Evolutionary conservation across 257 asterid genomes (phyloP).

Genomic region (Fraxinus pennsylvanica): DNA sequence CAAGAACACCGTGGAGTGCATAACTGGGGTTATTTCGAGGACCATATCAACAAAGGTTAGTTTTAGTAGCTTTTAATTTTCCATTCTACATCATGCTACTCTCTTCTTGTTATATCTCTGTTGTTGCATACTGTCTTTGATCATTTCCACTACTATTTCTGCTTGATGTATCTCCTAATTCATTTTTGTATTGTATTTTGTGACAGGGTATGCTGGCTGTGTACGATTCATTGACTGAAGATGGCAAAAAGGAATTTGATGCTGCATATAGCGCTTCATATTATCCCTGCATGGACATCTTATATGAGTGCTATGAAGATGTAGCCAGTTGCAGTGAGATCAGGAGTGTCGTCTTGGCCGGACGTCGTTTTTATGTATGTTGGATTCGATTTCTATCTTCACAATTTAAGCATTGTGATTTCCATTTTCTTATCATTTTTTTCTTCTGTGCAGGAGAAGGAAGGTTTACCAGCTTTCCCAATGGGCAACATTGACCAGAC

Average conservation of each 20-base stretch:
- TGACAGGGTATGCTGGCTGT: conserved; percentile 92
- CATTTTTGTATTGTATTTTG: conserved; percentile 6
- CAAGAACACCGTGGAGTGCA: conserved; percentile 90
- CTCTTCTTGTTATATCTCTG: neutral
- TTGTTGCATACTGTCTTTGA: conserved; percentile 4
- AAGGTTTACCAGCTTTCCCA: conserved; percentile 89
- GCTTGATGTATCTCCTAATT: neutral
- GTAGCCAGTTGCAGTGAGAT: conserved; percentile 94
- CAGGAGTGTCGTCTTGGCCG: conserved; percentile 93
- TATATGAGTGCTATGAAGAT: conserved; percentile 95
- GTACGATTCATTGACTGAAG: conserved; percentile 69
- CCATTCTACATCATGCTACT: neutral
- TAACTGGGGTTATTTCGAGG: conserved; percentile 79
- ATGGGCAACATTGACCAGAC: conserved; percentile 96
- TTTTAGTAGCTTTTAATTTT: neutral
- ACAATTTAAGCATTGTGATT: neutral
- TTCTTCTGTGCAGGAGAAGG: conserved; percentile 62
- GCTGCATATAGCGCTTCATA: conserved; percentile 84
- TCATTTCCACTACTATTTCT: conserved; percentile 16
- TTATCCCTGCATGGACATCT: conserved; percentile 97
- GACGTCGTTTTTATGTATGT: conserved; percentile 88
- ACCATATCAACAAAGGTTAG: conserved; percentile 89
- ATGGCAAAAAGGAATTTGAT: conserved; percentile 82
- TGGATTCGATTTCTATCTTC: neutral
- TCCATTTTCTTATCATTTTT: neutral